Conservation (phyloP, 768 basidiomycete species). For the Chiua virens region DNA sequence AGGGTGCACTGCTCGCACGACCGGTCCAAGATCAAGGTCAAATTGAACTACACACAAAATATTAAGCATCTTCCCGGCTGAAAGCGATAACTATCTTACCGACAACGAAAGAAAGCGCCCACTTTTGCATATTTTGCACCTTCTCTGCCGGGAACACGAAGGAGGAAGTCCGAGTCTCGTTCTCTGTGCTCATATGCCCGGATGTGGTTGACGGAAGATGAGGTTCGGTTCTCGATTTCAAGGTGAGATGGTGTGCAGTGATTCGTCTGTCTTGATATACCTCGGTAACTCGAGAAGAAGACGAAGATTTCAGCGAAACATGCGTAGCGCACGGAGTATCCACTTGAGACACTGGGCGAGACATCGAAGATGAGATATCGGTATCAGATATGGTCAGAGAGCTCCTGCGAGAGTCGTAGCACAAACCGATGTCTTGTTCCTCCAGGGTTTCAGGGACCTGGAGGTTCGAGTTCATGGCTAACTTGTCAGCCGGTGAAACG, state of each 20-base stretch:
- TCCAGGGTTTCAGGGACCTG: constrained; percentile 17
- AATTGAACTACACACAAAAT: constrained; percentile 64
- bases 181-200: constrained; percentile 34
- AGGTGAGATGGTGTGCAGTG: constrained; percentile 25
- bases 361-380: constrained; percentile 20
- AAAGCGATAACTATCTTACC: constrained; percentile 41
- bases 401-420: constrained; percentile 23
- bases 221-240: constrained; percentile 50
- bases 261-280: constrained; percentile 12
- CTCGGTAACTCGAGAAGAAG: constrained; percentile 31
- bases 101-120: constrained; percentile 67
- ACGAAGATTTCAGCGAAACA: constrained; percentile 33
- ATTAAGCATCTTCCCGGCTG: neutral
- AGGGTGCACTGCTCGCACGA: constrained; percentile 69
- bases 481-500: neutral
- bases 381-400: constrained; percentile 25
- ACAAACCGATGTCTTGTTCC: constrained; percentile 31
- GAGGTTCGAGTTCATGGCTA: constrained; percentile 10
- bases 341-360: constrained; percentile 20
- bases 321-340: neutral
- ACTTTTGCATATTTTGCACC: constrained; percentile 52
- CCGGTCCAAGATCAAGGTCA: constrained; percentile 84
- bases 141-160: constrained; percentile 50
- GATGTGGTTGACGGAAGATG: constrained; percentile 33
- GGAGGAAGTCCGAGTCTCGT: constrained; percentile 39